Conservation (phyloP, 208 protist genomes). For the Trichomonas tenax region DNA sequence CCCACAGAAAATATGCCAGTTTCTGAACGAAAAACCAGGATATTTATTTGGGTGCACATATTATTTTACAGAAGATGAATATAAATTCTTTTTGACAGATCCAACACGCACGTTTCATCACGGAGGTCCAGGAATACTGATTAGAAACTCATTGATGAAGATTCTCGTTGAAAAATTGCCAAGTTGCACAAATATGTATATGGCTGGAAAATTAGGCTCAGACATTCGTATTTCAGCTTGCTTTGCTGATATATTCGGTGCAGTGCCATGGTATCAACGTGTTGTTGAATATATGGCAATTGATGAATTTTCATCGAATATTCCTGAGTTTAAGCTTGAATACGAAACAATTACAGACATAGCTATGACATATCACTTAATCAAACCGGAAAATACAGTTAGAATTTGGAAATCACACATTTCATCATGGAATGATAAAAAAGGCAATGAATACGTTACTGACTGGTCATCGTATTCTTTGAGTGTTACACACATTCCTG, state of each 20-base stretch:
- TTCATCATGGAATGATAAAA: background rate
- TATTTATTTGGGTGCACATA: background rate
- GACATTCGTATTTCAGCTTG: background rate
- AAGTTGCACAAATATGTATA: background rate
- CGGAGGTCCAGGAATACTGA: background rate
- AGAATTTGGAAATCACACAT: background rate
- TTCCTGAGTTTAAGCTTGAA: background rate
- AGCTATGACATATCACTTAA: background rate
- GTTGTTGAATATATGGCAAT: no score
- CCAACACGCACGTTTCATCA: background rate
- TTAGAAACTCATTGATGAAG: background rate
- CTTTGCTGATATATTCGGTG: background rate
- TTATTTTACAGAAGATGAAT: background rate
- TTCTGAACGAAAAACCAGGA: background rate
- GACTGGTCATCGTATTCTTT: background rate
- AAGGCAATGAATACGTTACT: background rate
- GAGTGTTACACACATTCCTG: background rate
- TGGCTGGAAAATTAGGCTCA: background rate
- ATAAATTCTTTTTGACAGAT: background rate
- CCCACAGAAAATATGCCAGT: background rate
- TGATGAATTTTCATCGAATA: background rate
- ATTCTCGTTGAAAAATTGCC: background rate
- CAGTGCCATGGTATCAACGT: no score
- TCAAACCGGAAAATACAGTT: background rate
- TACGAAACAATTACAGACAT: background rate